These are phyloP conservation scores for Nothomitra cinnamomea DNA, from an alignment of 2,329 filamentous ascomycete species.

Conservation along the genomic window DNA sequence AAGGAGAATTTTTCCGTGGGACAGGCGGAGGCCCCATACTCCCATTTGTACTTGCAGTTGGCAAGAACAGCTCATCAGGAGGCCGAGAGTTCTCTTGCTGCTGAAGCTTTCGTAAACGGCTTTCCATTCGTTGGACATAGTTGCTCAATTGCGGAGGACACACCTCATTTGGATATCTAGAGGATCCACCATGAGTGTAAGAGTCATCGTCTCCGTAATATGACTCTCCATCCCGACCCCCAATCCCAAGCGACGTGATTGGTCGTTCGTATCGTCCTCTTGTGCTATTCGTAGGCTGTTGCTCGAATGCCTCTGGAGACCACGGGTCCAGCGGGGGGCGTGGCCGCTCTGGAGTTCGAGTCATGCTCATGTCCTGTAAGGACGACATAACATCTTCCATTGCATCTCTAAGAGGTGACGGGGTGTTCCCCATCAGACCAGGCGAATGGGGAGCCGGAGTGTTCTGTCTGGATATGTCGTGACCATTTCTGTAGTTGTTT, in stretches of 20 bases:
- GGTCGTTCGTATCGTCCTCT: slow-evolving; percentile 33
- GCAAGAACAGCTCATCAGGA: slow-evolving; percentile 33
- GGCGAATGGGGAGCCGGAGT: slow-evolving; percentile 56
- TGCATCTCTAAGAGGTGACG: slow-evolving; percentile 78
- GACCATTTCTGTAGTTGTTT: slow-evolving; percentile 24
- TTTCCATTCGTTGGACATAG: slow-evolving; percentile 88
- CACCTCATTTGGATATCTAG: slow-evolving; percentile 31
- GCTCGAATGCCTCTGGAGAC: slow-evolving; percentile 77
- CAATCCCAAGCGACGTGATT: slow-evolving; percentile 55
- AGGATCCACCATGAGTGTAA: slow-evolving; percentile 16
- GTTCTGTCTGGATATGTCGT: slow-evolving; percentile 26
- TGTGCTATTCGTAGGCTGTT: slow-evolving; percentile 21
- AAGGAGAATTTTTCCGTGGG: slow-evolving; percentile 33
- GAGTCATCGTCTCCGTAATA: slow-evolving; percentile 23
- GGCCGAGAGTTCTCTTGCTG: slow-evolving; percentile 23
- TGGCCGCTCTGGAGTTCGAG: slow-evolving; percentile 37
- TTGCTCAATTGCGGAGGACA: slow-evolving; percentile 58
- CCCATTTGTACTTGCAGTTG: slow-evolving; percentile 29
- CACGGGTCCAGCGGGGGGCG: slow-evolving; percentile 53
- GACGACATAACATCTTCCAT: slow-evolving; percentile 99
- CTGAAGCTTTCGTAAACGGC: slow-evolving; percentile 55
- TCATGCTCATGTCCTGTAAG: slow-evolving; percentile 65
- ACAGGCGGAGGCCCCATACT: slow-evolving; percentile 46
- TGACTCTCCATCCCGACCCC: slow-evolving; percentile 14
- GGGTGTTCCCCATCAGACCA: slow-evolving; percentile 52